Percentiles rank a stretch among this genome's conserved stretches.
phyloP scores from a whole-genome alignment of 2,329 filamentous ascomycete genomes.

The Graphilbum sp. region DNA sequence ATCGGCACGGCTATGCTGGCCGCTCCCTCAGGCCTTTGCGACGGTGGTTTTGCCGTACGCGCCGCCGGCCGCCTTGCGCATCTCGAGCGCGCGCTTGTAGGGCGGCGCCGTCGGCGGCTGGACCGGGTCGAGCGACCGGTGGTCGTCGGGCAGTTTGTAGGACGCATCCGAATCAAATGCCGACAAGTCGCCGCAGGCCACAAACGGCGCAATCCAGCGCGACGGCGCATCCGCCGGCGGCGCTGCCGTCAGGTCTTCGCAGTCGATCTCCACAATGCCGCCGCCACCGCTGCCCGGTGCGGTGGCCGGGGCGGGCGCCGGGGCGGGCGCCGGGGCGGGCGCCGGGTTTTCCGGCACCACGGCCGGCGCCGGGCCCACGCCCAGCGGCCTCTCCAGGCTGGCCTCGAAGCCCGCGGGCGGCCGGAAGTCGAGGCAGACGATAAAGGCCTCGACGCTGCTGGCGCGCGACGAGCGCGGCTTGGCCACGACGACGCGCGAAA shows the following conservation, averaged over 20 bases:
- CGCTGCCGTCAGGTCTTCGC: constrained; percentile 25
- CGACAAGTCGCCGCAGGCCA: constrained; percentile 92
- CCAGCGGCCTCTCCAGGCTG: constrained; percentile 59
- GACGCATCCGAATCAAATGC: constrained; percentile 93
- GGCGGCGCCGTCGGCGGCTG: constrained; percentile 93
- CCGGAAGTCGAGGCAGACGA: constrained; percentile 81
- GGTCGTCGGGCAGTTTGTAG: constrained; percentile 72
- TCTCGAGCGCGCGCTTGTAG: constrained; percentile 79
- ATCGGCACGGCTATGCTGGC: not conserved
- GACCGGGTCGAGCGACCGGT: constrained; percentile 77
- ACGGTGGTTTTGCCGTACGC: constrained; percentile 54
- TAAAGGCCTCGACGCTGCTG: constrained; percentile 91
- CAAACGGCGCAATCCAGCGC: constrained; percentile 84
- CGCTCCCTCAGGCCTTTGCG: not conserved
- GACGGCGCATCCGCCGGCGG: constrained; percentile 18
- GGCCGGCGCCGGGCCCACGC: constrained; percentile 38
- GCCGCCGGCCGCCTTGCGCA: constrained; percentile 59
- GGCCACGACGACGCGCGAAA: constrained; percentile 71
- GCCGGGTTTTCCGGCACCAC: constrained; percentile 30
- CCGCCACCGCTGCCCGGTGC: not conserved
- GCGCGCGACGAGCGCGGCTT: constrained; percentile 92
- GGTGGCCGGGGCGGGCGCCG: too few relatives aligned
- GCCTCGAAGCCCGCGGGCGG: constrained; percentile 63
- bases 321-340: too few relatives aligned
- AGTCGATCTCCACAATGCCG: constrained; percentile 17